phyloP scores from a whole-genome alignment of 2,329 filamentous ascomycete species.

The Clarireedia sp. region DNA sequence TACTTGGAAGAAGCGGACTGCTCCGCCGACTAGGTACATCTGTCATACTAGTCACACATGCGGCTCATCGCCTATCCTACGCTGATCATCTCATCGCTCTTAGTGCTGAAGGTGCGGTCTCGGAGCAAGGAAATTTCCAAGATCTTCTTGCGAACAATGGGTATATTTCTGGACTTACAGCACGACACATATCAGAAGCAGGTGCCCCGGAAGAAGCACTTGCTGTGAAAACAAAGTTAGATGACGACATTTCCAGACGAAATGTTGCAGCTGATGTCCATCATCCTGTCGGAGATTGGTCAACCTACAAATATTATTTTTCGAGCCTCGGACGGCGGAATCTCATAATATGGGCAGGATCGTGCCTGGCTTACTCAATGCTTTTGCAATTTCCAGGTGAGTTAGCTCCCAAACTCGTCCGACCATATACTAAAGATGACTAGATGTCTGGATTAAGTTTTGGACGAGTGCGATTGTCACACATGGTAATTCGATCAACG shows the following conservation, averaged over 20 bases:
- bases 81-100: conserved; percentile 29
- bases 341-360: conserved; percentile 7
- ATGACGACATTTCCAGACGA: conserved; percentile 9
- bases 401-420: conserved; percentile 6
- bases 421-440: conserved; percentile 24
- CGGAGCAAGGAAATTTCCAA: conserved; percentile 25
- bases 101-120: conserved; percentile 23
- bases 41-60: conserved; percentile 32
- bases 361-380: conserved; percentile 13
- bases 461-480: conserved; percentile 30
- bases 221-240: neutral
- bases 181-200: conserved; percentile 10
- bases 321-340: conserved; percentile 12
- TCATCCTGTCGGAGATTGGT: conserved; percentile 16
- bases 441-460: conserved; percentile 35
- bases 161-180: conserved; percentile 18
- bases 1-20: conserved; percentile 18
- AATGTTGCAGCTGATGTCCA: conserved; percentile 16
- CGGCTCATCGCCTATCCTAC: conserved; percentile 14
- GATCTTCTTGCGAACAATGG: conserved; percentile 10
- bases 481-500: conserved; percentile 19
- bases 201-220: neutral
- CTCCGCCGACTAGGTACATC: conserved; percentile 27
- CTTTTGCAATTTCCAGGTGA: conserved; percentile 15
- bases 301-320: conserved; percentile 18